These are phyloP conservation scores for Xylaria sp. DNA, from an alignment of 2,329 filamentous ascomycete species.

Conservation along the genomic window DNA sequence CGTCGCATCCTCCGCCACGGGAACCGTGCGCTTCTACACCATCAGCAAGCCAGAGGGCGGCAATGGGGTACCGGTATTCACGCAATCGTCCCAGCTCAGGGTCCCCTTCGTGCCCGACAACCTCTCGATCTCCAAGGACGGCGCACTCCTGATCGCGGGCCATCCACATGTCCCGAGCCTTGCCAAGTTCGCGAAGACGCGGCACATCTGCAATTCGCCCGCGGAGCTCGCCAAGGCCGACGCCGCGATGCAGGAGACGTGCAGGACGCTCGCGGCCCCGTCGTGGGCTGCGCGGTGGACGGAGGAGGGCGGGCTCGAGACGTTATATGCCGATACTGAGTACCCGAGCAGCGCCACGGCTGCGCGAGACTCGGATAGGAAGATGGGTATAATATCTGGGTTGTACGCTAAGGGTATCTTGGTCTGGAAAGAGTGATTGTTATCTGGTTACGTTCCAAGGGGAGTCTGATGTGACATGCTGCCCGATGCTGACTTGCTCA, in stretches of 20 bases:
- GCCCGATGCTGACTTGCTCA: not conserved
- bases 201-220: slow-evolving; percentile 52
- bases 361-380: slow-evolving; percentile 45
- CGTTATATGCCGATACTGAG: slow-evolving; percentile 50
- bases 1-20: slow-evolving; percentile 51
- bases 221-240: slow-evolving; percentile 45
- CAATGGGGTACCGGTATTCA: slow-evolving; percentile 34
- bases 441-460: not conserved
- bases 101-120: slow-evolving; percentile 57
- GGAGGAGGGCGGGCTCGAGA: slow-evolving; percentile 48
- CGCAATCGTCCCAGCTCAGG: slow-evolving; percentile 33
- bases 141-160: slow-evolving; percentile 54
- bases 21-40: slow-evolving; percentile 49
- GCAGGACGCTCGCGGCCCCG: slow-evolving; percentile 32
- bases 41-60: slow-evolving; percentile 28
- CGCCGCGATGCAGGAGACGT: slow-evolving; percentile 37
- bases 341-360: slow-evolving; percentile 53
- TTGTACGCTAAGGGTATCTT: slow-evolving; percentile 53
- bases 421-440: slow-evolving; percentile 42
- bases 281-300: slow-evolving; percentile 54
- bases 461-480: not conserved
- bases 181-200: slow-evolving; percentile 48
- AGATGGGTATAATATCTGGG: slow-evolving; percentile 52
- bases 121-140: slow-evolving; percentile 48
- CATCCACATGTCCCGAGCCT: slow-evolving; percentile 53